phyloP scores from a whole-genome alignment of 805 yeast genomes.

The Metschnikowia gelsemii region DNA sequence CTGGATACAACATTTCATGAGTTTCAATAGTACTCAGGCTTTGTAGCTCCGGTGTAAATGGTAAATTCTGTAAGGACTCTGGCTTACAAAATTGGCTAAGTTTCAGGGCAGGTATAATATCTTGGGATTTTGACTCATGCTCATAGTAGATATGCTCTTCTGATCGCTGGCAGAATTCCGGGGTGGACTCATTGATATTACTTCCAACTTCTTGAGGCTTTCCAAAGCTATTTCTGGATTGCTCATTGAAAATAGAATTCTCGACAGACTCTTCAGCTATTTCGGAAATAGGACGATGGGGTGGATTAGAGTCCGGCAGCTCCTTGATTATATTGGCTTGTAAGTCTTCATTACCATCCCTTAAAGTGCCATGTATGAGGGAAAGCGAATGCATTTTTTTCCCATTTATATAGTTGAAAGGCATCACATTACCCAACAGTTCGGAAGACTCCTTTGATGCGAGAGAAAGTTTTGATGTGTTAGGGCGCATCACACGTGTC shows the following conservation, averaged over 20 bases:
- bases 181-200: not conserved
- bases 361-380: not conserved
- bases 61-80: too few relatives aligned
- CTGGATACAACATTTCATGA: slow-evolving; percentile 1
- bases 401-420: not conserved
- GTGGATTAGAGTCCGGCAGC: too few relatives aligned
- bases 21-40: too few relatives aligned
- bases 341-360: not conserved
- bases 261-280: not conserved
- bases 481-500: slow-evolving; percentile 5
- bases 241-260: too few relatives aligned
- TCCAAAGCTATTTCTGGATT: too few relatives aligned
- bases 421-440: not conserved
- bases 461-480: slow-evolving; percentile 1
- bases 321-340: too few relatives aligned
- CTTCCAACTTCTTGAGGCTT: not conserved
- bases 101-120: too few relatives aligned
- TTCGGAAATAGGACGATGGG: not conserved
- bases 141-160: too few relatives aligned
- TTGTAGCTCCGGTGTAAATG: not conserved
- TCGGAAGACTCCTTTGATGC: not conserved
- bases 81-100: too few relatives aligned
- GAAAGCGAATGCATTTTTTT: not conserved
- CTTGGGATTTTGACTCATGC: too few relatives aligned
- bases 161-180: too few relatives aligned